Conservation (phyloP, 768 basidiomycete genomes). For the Xanthoconium stramineum region DNA sequence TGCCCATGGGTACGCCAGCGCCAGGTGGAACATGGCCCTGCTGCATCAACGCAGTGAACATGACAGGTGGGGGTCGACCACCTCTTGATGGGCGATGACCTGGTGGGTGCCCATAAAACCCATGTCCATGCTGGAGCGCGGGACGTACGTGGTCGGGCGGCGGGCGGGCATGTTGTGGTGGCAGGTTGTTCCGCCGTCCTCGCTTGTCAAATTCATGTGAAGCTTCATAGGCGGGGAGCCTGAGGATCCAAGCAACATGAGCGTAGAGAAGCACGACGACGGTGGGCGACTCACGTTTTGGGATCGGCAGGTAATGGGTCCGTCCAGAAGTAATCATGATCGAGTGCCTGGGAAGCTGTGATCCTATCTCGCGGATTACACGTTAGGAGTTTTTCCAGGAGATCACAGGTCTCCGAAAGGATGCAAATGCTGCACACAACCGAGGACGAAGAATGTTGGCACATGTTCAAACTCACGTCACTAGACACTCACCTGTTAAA, state of each 20-base stretch:
- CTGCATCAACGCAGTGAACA: conserved; percentile 32
- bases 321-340: conserved; percentile 94
- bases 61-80: conserved; percentile 26
- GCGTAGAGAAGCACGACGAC: not conserved
- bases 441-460: conserved; percentile 4
- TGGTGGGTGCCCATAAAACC: conserved; percentile 32
- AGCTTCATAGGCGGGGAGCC: conserved; percentile 73
- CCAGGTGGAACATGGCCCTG: conserved; percentile 14
- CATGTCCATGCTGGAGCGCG: conserved; percentile 28
- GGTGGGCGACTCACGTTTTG: conserved; percentile 53
- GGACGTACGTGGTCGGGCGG: conserved; percentile 35
- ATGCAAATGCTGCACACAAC: conserved; percentile 43
- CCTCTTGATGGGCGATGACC: conserved; percentile 29
- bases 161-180: conserved; percentile 22
- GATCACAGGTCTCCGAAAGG: conserved; percentile 69
- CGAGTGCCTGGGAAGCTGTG: conserved; percentile 81
- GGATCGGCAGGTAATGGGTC: conserved; percentile 86
- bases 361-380: conserved; percentile 83
- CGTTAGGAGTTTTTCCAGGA: conserved; percentile 76
- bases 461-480: not conserved
- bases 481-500: conserved; percentile 56
- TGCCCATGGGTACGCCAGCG: conserved; percentile 1
- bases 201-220: conserved; percentile 83
- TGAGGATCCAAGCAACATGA: conserved; percentile 23
- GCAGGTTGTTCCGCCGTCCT: conserved; percentile 48